Percentiles rank a stretch among this genome's conserved stretches.
Evolutionary conservation across 2,329 filamentous ascomycete genomes (phyloP).

Genomic region (Colletotrichum tabaci): DNA sequence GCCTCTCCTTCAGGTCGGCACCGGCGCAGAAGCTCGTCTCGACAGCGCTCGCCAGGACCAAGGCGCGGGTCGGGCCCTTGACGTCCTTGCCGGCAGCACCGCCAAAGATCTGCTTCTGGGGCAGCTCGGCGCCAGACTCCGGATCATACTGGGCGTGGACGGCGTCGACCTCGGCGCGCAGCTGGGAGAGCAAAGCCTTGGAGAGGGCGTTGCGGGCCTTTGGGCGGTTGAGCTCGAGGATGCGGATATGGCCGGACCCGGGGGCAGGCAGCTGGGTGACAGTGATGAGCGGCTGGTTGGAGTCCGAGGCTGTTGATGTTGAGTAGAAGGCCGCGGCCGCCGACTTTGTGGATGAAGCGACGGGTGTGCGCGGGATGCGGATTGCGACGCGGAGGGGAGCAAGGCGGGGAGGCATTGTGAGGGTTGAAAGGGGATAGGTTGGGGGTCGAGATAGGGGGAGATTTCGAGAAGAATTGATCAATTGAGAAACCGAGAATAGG

Average conservation of each 20-base stretch:
- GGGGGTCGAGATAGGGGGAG: not conserved
- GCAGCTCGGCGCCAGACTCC: slow-evolving; percentile 66
- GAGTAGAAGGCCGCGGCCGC: slow-evolving; percentile 54
- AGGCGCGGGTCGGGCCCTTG: slow-evolving; percentile 78
- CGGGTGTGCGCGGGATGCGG: slow-evolving; percentile 42
- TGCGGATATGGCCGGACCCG: slow-evolving; percentile 85
- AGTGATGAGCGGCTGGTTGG: slow-evolving; percentile 70
- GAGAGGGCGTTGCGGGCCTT: slow-evolving; percentile 93
- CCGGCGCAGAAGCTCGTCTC: slow-evolving; percentile 93
- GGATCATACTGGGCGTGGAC: slow-evolving; percentile 75
- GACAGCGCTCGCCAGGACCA: slow-evolving; percentile 88
- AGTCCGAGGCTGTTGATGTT: slow-evolving; percentile 58
- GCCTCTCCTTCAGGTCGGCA: slow-evolving; percentile 92
- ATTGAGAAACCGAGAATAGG: not conserved
- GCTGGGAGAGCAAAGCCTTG: slow-evolving; percentile 77
- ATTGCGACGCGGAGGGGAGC: slow-evolving; percentile 41
- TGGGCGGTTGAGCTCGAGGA: slow-evolving; percentile 90
- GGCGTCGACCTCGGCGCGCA: slow-evolving; percentile 80
- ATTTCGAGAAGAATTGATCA: not conserved
- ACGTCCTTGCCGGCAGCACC: slow-evolving; percentile 60
- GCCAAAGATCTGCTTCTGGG: slow-evolving; percentile 58
- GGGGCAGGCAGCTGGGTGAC: slow-evolving; percentile 83
- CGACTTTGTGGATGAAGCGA: slow-evolving; percentile 10
- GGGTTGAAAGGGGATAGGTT: not conserved
- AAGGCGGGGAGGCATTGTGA: slow-evolving; percentile 53